phyloP scores from a whole-genome alignment of 2,329 filamentous ascomycete genomes.

The Calonectria montana region DNA sequence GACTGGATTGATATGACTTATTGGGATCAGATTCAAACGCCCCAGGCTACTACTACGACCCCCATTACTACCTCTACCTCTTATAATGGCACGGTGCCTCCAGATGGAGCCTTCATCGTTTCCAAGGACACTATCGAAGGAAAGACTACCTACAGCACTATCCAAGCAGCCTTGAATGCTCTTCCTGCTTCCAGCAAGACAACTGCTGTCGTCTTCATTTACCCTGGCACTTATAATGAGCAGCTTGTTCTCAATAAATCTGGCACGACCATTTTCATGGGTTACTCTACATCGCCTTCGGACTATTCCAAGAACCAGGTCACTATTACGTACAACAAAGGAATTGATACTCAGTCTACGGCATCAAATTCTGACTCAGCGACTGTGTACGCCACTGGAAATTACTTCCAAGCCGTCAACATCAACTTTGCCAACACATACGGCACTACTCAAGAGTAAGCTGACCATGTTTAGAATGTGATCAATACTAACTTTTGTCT shows the following conservation, averaged over 20 bases:
- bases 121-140: constrained; percentile 42
- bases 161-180: constrained; percentile 43
- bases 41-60: constrained; percentile 25
- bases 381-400: constrained; percentile 38
- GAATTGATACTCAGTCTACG: constrained; percentile 35
- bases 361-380: constrained; percentile 41
- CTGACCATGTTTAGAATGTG: accelerated
- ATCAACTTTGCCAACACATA: constrained; percentile 40
- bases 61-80: constrained; percentile 42
- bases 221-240: constrained; percentile 67
- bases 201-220: constrained; percentile 49
- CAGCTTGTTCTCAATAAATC: constrained; percentile 48
- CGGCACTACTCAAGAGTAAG: constrained; percentile 34
- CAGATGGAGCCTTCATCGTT: constrained; percentile 54
- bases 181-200: constrained; percentile 30
- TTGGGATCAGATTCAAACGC: constrained; percentile 38
- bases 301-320: constrained; percentile 38
- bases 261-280: constrained; percentile 31
- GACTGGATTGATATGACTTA: constrained; percentile 40
- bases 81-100: constrained; percentile 53
- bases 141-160: constrained; percentile 38
- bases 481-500: neutral
- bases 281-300: constrained; percentile 41
- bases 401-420: constrained; percentile 40
- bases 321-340: constrained; percentile 35